These are phyloP conservation scores for Pleurotus ostreatus DNA, from an alignment of 768 basidiomycete genomes.

Conservation along the genomic window DNA sequence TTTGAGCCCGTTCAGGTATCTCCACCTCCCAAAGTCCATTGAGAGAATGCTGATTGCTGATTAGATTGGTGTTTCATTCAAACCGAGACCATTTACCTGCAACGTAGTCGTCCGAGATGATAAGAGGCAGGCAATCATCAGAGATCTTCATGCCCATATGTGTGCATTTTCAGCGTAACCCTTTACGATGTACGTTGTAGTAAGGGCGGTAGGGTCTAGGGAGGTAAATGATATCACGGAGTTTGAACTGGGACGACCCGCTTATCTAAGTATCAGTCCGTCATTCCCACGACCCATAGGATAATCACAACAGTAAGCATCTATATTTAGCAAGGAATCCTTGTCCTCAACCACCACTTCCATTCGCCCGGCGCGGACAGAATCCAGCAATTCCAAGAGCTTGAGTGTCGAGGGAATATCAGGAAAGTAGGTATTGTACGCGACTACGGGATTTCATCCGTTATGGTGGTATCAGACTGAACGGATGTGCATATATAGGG, in stretches of 20 bases:
- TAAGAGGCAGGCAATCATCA: not conserved
- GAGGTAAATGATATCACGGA: not conserved
- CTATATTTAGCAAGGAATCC: too few relatives aligned
- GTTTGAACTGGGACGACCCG: not conserved
- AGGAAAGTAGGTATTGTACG: too few relatives aligned
- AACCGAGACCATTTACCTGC: conserved; percentile 3
- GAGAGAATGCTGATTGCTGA: not conserved
- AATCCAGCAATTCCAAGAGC: not conserved
- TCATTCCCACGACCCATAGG: not conserved
- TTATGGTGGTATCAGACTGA: too few relatives aligned
- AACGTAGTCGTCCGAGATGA: not conserved
- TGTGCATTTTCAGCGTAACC: not conserved
- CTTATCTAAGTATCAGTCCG: not conserved
- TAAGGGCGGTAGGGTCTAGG: not conserved
- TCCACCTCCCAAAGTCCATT: not conserved
- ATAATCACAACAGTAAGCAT: too few relatives aligned
- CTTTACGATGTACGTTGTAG: too few relatives aligned
- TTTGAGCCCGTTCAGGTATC: not conserved
- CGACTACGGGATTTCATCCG: too few relatives aligned
- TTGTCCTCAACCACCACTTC: not conserved
- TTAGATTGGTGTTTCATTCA: not conserved
- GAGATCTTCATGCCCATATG: not conserved
- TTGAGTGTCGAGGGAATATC: not conserved
- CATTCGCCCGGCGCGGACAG: not conserved
- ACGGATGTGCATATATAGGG: too few relatives aligned